These are phyloP conservation scores for Vanilla planifolia DNA, from an alignment of 106 monocot species.

Conservation along the genomic window DNA sequence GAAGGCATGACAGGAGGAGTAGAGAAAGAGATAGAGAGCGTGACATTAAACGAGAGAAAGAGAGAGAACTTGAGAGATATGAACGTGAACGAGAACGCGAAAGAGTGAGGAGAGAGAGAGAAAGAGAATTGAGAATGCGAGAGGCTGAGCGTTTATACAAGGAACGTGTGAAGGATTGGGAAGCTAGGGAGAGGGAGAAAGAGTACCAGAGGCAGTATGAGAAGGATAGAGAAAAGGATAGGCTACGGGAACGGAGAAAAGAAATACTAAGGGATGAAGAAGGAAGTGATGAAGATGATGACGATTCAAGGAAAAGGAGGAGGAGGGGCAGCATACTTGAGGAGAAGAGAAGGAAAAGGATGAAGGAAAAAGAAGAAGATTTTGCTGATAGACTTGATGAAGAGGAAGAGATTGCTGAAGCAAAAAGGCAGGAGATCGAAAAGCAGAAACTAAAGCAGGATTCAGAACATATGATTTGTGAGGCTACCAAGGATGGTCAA, in stretches of 20 bases:
- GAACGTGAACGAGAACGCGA: conserved; percentile 79
- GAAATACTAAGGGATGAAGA: conserved; percentile 77
- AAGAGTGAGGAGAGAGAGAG: conserved; percentile 73
- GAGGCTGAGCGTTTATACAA: conserved; percentile 71
- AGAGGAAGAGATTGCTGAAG: conserved; percentile 79
- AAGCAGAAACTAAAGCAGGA: conserved; percentile 39
- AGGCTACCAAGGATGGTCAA: conserved; percentile 19
- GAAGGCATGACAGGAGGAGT: conserved; percentile 49
- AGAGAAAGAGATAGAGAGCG: conserved; percentile 69
- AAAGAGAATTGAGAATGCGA: conserved; percentile 57
- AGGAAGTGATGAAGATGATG: conserved; percentile 85
- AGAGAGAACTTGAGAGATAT: conserved; percentile 73
- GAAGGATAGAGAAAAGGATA: conserved; percentile 80
- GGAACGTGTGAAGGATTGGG: conserved; percentile 89
- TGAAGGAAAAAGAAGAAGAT: conserved; percentile 86
- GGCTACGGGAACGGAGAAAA: conserved; percentile 58
- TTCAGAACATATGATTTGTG: not conserved
- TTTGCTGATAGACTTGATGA: conserved; percentile 63
- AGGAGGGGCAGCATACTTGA: conserved; percentile 47
- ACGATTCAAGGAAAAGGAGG: conserved; percentile 65
- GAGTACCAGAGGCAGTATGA: conserved; percentile 62
- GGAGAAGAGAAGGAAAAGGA: conserved; percentile 79
- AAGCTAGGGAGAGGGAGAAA: conserved; percentile 85
- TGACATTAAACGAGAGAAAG: conserved; percentile 62
- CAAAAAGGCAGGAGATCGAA: conserved; percentile 64